Evolutionary conservation across 1,139 yeast species (phyloP), one percentile per base, ranked within the genome.

Genomic region (Suhomyces maxii): DNA sequence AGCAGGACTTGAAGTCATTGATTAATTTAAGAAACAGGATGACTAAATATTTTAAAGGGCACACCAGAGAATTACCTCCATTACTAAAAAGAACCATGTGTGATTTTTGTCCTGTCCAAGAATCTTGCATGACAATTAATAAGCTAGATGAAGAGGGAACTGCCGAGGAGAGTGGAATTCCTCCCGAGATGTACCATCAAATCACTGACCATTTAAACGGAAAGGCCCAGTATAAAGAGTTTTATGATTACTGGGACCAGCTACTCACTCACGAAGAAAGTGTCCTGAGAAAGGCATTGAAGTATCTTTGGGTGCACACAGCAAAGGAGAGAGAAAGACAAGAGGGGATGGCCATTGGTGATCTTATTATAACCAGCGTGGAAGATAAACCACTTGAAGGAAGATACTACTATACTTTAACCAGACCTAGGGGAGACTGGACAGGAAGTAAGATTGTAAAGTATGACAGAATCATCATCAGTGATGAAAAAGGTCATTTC

Each of bases 401-500:
- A 6, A 59, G 63, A 12, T 83, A 69, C 52, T 46, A 66, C 6
- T 85, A 84, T 57, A 72, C 79, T 0, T 82, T 85, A 53, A 63
- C 56, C 37, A 68, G 84, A 6, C 13, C 10, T 7, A 7, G 13
- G 6, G 23, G 36, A 6, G 43, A 36, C 35, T 42, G 45, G 43
- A 26, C 23, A 4, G 55, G 59, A 1, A 65, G 82, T 0, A 86
- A 82, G 50, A 57, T 86, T 2, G 43, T 69, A 0, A 71, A 69
- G 37, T 68, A 71, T 53, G 93, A 86, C 59, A 65, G 80, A 35
- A 78, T 91, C 2, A 74, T 86, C 23, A 70, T 90, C 1, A 89
- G 97, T 57, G 96, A 89, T 61, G 95, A 88, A 56, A 55, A 65
- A 0, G 96, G 96, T 1, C 90, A 86, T 61, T 84, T 84, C 63